Evolutionary conservation across 345 rosid genomes (phyloP), one percentile per base, ranked within the genome.

Genomic region (Geranium brycei): DNA sequence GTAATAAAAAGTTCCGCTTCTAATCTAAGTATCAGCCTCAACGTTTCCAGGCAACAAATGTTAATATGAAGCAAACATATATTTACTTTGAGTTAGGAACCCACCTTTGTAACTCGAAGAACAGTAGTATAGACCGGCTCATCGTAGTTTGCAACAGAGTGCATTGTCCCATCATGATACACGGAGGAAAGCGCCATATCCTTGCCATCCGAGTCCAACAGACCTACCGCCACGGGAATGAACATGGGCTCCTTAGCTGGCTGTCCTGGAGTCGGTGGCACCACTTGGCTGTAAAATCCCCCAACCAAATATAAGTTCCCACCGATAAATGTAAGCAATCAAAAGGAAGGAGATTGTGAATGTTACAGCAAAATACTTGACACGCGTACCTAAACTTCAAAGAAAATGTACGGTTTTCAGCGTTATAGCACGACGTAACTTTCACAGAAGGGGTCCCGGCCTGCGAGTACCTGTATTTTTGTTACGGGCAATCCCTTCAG

Each of bases 371-470:
- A 67, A 53, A 18, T 35, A 59, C 58, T n/a, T 12, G 62, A 51
- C 47, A 64, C 32, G 11, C 47, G 51, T 64, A 95, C 99, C 97
- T 82, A 76, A 93, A 91, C 81, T 85, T 91, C 78, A 93, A 78
- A 67, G 96, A 82, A 78, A 81, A 88, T 38, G 89, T 83, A 74
- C 15, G 81, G 72, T 89, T 82, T 67, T 83, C 95, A 62, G 91
- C 83, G 77, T 85, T 57, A 41, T 90, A 93, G 68, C 81, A 77
- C 16, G 99, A 88, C 38, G 81, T 71, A 66, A 85, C 97, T 78
- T 88, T 88, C 72, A 93, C 82, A n/a, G 73, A 31, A 63, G 97
- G 99, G 14, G 99, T 95, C 64, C 99, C 99, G 60, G 99, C 96
- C 83, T 95, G 97, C 53, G 97, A 91, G 77, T 95, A 95, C 99